Conservation (phyloP, 2,329 filamentous ascomycete genomes). For the Xylariomycetidae sp. region DNA sequence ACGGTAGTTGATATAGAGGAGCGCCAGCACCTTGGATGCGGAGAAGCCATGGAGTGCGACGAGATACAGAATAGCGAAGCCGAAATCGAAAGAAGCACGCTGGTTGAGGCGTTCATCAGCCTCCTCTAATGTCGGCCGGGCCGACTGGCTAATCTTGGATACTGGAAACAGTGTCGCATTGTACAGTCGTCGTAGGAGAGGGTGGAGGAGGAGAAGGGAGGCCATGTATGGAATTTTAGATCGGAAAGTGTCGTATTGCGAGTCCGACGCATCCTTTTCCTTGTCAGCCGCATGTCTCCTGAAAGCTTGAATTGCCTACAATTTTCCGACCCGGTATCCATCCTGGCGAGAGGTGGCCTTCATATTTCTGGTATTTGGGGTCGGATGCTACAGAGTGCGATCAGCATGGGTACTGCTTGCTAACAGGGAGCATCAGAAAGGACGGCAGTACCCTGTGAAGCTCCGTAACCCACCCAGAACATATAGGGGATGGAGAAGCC, state of each 20-base stretch:
- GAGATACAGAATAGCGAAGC: conserved; percentile 77
- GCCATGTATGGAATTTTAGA: conserved; percentile 79
- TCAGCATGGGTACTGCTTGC: conserved; percentile 5
- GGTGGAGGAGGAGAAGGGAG: conserved; percentile 71
- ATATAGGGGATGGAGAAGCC: conserved; percentile 68
- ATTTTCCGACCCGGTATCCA: conserved; percentile 94
- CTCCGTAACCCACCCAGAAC: conserved; percentile 84
- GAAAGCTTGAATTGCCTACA: conserved; percentile 42
- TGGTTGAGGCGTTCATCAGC: conserved; percentile 59
- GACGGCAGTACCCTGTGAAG: conserved; percentile 65
- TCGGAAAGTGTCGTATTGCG: conserved; percentile 82
- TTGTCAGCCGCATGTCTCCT: conserved; percentile 4
- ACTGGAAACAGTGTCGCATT: conserved; percentile 48
- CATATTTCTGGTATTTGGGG: conserved; percentile 73
- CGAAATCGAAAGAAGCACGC: conserved; percentile 75
- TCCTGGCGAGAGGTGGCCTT: conserved; percentile 66
- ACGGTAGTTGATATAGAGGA: conserved; percentile 77
- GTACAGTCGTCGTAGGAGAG: conserved; percentile 69
- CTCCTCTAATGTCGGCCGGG: conserved; percentile 31
- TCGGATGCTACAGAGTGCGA: conserved; percentile 59
- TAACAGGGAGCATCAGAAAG: neutral
- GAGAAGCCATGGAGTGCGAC: conserved; percentile 80
- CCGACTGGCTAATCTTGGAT: conserved; percentile 17
- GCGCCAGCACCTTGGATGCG: conserved; percentile 72
- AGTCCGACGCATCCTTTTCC: conserved; percentile 78